phyloP scores from a whole-genome alignment of 2,329 filamentous ascomycete genomes.

The Alternaria gansuensis region DNA sequence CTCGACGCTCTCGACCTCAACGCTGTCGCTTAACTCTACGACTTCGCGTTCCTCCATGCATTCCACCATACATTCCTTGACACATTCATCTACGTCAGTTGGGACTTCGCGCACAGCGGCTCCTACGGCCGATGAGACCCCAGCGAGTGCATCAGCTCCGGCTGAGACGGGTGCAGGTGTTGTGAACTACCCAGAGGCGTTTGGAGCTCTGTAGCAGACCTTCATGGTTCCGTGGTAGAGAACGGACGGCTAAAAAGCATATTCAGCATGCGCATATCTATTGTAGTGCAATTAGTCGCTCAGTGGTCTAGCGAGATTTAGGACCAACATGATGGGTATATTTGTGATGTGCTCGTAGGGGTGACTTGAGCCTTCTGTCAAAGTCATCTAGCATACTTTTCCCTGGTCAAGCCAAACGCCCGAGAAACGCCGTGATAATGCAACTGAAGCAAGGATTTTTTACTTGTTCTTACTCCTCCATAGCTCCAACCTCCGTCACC shows the following conservation, averaged over 20 bases:
- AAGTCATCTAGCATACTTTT: conserved; percentile 31
- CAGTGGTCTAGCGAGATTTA: conserved; percentile 1
- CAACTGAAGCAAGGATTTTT: conserved; percentile 16
- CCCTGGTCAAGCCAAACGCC: conserved; percentile 32
- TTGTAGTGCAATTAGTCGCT: not conserved
- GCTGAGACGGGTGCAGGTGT: conserved; percentile 32
- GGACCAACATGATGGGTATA: conserved; percentile 37
- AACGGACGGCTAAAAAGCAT: not conserved
- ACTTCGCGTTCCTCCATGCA: conserved; percentile 6
- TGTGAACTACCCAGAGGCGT: conserved; percentile 24
- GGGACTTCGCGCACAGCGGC: conserved; percentile 20
- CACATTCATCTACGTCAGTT: conserved; percentile 9
- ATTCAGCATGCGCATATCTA: not conserved
- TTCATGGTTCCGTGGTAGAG: not conserved
- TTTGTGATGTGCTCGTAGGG: conserved; percentile 34
- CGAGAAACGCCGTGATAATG: conserved; percentile 39
- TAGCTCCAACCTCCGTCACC: conserved; percentile 63
- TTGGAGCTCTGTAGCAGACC: conserved; percentile 25
- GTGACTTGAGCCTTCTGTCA: conserved; percentile 17
- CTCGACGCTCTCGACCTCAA: conserved; percentile 15
- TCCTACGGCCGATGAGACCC: conserved; percentile 14
- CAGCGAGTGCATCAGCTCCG: conserved; percentile 23
- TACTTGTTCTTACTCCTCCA: conserved; percentile 52
- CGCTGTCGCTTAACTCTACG: conserved; percentile 11
- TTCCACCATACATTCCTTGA: conserved; percentile 4